Evolutionary conservation across 768 basidiomycete species (phyloP), one percentile per base, ranked within the genome.

Genomic region (Butyriboletus loyo): DNA sequence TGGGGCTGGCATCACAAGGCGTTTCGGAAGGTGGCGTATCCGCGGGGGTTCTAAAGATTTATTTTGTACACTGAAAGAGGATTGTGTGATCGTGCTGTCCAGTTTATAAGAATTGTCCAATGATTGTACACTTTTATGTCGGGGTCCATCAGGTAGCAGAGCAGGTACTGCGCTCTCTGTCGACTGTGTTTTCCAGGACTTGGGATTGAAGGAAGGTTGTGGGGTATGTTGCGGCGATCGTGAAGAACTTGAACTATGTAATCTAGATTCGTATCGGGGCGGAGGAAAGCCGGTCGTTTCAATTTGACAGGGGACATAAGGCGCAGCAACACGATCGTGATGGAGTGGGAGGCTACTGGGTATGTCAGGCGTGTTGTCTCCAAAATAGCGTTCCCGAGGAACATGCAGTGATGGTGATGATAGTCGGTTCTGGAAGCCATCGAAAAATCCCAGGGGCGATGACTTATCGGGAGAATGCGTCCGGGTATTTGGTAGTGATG

Each of bases 1-100:
- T 15, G 84, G 87, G 4, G 83, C 69, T 41, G 87, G 87, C 87
- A 89, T 89, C 38, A 89, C 81, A 25, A 89, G 80, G 42, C 74
- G 79, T 64, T 80, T 85, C 4, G 87, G 87, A 38, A 83, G 60
- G 66, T 83, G 71, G 36, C 59, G 67, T 22, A 50, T 55, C 47
- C 66, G 67, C 17, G 47, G 58, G 6, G 55, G 55, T 25, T 58
- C 61, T 22, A 46, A 38, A 32, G 49, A 32, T 19, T 46, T 48
- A 35, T 52, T 44, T 34, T 56, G 63, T 17, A 44, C 10, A 42
- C 30, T 22, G 36, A 50, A 51, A 25, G 53, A 27, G 32, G 59
- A 28, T 37, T 42, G 63, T 3, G 40, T 35, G 45, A 22, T 21
- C 14, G 22, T 43, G 35, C 19, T 37, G 11, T 52, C 46, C n/a